Percentiles rank a stretch among this genome's conserved stretches.
Conservation (phyloP, 345 rosid species). For the Camelina neglecta region DNA sequence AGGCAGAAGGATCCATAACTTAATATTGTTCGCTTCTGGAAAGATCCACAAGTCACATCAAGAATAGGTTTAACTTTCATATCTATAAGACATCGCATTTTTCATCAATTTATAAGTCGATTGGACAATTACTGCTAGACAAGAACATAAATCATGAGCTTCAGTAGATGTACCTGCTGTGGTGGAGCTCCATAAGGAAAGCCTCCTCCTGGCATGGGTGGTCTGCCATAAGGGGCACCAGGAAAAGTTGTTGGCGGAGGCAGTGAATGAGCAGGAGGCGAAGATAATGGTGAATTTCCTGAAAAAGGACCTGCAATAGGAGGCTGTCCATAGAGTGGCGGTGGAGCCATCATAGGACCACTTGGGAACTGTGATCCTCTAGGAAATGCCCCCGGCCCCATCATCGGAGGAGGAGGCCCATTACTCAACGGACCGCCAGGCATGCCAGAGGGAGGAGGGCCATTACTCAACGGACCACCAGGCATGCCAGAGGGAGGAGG, state of each 20-base stretch:
- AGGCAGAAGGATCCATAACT: neutral
- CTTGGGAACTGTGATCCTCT: constrained; percentile 28
- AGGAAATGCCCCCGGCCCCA: constrained; percentile 38
- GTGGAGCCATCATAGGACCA: constrained; percentile 44
- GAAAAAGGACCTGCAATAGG: constrained; percentile 36
- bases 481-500: constrained; percentile 15
- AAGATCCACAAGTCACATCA: constrained; percentile 9
- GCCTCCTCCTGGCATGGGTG: constrained; percentile 29
- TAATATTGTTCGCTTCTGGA: constrained; percentile 8
- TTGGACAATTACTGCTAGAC: neutral
- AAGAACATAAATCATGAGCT: constrained; percentile 3
- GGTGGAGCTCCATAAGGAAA: constrained; percentile 41
- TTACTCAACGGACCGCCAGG: constrained; percentile 9
- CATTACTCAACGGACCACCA: neutral
- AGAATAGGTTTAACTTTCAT: constrained; percentile 12
- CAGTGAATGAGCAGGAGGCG: constrained; percentile 41
- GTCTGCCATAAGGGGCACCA: constrained; percentile 40
- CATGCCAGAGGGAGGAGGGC: constrained; percentile 13
- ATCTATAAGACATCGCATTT: constrained; percentile 19
- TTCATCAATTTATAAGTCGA: neutral
- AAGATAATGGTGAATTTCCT: constrained; percentile 35
- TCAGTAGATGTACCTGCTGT: constrained; percentile 38
- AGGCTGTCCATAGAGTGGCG: constrained; percentile 35
- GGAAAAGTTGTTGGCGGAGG: constrained; percentile 39
- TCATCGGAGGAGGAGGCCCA: constrained; percentile 23